phyloP scores from a whole-genome alignment of 805 yeast species.

The Dipodascus geniculatus region DNA sequence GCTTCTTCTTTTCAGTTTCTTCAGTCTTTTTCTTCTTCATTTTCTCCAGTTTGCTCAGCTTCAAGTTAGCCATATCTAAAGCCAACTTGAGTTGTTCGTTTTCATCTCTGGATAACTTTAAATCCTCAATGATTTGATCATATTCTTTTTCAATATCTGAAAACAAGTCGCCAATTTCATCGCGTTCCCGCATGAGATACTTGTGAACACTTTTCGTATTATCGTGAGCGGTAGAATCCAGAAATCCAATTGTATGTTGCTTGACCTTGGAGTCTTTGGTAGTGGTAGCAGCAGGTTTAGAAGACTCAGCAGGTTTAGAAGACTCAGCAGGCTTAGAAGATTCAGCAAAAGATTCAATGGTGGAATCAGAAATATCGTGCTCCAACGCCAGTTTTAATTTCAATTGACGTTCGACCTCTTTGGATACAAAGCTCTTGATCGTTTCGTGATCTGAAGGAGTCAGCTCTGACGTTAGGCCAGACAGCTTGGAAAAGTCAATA shows the following conservation, averaged over 20 bases:
- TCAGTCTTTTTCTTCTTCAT: not conserved
- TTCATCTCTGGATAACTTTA: not conserved
- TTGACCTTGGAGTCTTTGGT: too few relatives aligned
- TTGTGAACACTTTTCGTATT: not conserved
- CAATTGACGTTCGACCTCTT: not conserved
- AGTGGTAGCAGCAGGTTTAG: too few relatives aligned
- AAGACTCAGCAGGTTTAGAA: too few relatives aligned
- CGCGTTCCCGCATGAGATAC: not conserved
- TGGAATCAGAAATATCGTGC: too few relatives aligned
- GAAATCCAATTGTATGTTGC: not conserved
- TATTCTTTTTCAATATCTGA: not conserved
- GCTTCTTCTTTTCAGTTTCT: not conserved
- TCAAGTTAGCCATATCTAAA: not conserved
- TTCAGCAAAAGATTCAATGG: too few relatives aligned
- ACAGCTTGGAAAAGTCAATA: not conserved
- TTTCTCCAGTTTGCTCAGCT: not conserved
- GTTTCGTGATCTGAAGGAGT: not conserved
- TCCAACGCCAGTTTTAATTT: too few relatives aligned
- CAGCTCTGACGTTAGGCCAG: not conserved
- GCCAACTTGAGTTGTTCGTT: not conserved
- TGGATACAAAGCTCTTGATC: not conserved
- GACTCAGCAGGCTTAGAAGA: too few relatives aligned
- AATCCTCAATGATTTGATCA: not conserved
- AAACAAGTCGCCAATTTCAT: not conserved
- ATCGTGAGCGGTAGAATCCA: not conserved